phyloP scores from a whole-genome alignment of 2,329 filamentous ascomycete genomes.

The Pleurostoma richardsiae region DNA sequence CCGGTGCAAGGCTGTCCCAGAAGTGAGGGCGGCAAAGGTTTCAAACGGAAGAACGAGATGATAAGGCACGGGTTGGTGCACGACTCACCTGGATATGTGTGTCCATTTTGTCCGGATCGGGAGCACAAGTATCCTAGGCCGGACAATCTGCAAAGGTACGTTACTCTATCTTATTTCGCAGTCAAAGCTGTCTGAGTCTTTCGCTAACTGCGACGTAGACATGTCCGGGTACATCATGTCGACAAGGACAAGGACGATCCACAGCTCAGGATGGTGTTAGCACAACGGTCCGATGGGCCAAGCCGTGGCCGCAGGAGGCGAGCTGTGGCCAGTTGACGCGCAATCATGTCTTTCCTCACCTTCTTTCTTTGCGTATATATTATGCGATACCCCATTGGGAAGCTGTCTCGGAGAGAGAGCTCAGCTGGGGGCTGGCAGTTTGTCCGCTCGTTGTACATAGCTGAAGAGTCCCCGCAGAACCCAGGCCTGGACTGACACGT shows the following conservation, averaged over 20 bases:
- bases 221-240: slow-evolving; percentile 86
- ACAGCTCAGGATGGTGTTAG: slow-evolving; percentile 72
- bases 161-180: slow-evolving; percentile 9
- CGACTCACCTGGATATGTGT: slow-evolving; percentile 89
- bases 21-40: slow-evolving; percentile 60
- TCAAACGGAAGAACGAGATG: slow-evolving; percentile 71
- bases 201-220: slow-evolving; percentile 44
- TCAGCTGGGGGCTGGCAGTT: neutral
- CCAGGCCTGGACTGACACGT: too few species aligned
- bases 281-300: slow-evolving; percentile 79
- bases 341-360: neutral
- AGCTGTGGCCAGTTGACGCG: slow-evolving; percentile 30
- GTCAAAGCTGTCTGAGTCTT: slow-evolving; percentile 1
- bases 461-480: neutral
- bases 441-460: slow-evolving; percentile 8
- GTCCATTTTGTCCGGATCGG: slow-evolving; percentile 89
- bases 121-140: slow-evolving; percentile 94
- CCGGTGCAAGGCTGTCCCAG: slow-evolving; percentile 57
- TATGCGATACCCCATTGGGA: neutral
- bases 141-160: slow-evolving; percentile 89
- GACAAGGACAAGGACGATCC: slow-evolving; percentile 89
- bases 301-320: slow-evolving; percentile 74
- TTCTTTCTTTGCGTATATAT: neutral
- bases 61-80: slow-evolving; percentile 81
- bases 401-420: neutral